These are phyloP conservation scores for Cryptococcus jaspeensis DNA, from an alignment of 1,284 basidiomycete genomes.

Conservation along the genomic window DNA sequence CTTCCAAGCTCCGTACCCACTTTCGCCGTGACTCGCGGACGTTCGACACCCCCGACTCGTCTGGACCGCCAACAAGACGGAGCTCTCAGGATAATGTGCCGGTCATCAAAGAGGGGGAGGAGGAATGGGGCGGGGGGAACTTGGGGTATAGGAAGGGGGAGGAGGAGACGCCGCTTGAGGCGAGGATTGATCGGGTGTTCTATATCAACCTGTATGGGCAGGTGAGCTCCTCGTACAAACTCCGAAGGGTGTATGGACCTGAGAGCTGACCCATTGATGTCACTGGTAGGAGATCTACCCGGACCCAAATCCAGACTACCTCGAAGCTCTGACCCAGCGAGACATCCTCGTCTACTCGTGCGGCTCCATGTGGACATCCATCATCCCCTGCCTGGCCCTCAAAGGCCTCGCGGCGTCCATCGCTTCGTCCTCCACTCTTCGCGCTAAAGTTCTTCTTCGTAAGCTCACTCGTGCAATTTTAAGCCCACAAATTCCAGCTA, in stretches of 20 bases:
- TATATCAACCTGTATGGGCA: conserved; percentile 93
- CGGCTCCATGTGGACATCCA: conserved; percentile 90
- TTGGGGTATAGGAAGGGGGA: conserved; percentile 48
- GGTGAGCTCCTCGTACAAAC: conserved; percentile 29
- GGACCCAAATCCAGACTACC: conserved; percentile 76
- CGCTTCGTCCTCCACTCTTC: conserved; percentile 67
- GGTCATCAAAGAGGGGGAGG: conserved; percentile 52
- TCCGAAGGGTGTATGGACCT: background rate
- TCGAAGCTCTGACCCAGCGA: conserved; percentile 64
- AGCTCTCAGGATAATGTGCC: conserved; percentile 7
- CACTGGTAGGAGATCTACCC: conserved; percentile 71
- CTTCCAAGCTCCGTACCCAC: conserved; percentile 6
- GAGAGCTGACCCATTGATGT: background rate
- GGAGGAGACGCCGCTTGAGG: conserved; percentile 61
- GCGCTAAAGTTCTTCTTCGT: conserved; percentile 81
- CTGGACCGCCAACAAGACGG: conserved; percentile 17
- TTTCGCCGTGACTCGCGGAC: conserved; percentile 45
- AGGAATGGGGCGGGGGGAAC: conserved; percentile 40
- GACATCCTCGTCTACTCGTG: conserved; percentile 84
- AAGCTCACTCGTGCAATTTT: conserved; percentile 38
- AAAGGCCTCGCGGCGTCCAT: conserved; percentile 78
- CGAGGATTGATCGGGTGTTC: conserved; percentile 68
- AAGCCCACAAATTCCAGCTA: too few relatives aligned
- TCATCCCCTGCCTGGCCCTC: conserved; percentile 86
- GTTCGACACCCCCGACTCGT: conserved; percentile 44